phyloP scores from a whole-genome alignment of 179 eudicot species.

The Beta macrorhiza region DNA sequence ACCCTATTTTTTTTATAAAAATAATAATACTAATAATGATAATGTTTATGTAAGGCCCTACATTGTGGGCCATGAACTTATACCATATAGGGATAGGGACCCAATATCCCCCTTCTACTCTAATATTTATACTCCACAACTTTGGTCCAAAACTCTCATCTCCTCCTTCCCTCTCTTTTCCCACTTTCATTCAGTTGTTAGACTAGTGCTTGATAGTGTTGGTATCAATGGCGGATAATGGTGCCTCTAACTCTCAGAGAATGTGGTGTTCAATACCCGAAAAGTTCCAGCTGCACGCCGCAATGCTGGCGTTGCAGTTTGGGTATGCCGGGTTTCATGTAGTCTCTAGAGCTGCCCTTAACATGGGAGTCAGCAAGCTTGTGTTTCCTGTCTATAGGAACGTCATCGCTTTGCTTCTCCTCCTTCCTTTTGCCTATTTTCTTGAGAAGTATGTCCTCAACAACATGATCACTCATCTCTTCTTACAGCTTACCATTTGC shows the following conservation, averaged over 20 bases:
- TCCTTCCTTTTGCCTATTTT: conserved; percentile 87
- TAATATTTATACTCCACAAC: conserved; percentile 55
- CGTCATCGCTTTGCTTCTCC: conserved; percentile 77
- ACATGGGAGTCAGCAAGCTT: conserved; percentile 96
- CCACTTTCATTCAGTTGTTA: background rate
- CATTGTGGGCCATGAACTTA: conserved; percentile 33
- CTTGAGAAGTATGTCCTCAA: conserved; percentile 72
- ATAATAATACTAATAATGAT: background rate
- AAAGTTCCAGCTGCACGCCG: conserved; percentile 76
- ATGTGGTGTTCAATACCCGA: conserved; percentile 77
- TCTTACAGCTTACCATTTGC: background rate
- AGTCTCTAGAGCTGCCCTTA: conserved; percentile 92
- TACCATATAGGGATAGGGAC: conserved; percentile 27
- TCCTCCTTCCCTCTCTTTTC: conserved; percentile 5
- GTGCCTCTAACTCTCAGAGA: conserved; percentile 34
- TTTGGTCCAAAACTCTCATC: conserved; percentile 27
- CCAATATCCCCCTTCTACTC: conserved; percentile 27
- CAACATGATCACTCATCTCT: background rate
- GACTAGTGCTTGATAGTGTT: conserved; percentile 16
- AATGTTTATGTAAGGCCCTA: conserved; percentile 25
- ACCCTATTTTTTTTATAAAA: conserved; percentile 3
- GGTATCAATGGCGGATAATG: conserved; percentile 57
- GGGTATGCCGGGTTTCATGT: conserved; percentile 99
- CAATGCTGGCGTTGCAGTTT: conserved; percentile 96
- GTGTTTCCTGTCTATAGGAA: conserved; percentile 91